These are phyloP conservation scores for Prosopis cineraria DNA, from an alignment of 306 rosid genomes.

Conservation along the genomic window DNA sequence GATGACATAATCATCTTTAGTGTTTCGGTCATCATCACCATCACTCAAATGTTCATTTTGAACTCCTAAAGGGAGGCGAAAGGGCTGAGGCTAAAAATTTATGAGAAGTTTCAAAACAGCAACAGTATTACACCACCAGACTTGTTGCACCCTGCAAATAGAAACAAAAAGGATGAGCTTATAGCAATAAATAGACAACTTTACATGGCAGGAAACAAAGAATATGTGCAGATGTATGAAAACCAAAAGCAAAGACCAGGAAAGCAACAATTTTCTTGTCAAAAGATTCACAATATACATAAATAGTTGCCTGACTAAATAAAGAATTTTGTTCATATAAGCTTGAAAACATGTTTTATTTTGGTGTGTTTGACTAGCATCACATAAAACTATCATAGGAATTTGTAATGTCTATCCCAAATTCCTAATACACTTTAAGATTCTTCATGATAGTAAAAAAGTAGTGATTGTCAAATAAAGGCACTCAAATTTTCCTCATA, in stretches of 20 bases:
- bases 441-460: not conserved
- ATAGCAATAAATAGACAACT: constrained; percentile 16
- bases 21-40: constrained; percentile 52
- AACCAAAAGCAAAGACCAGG: not conserved
- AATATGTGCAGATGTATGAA: not conserved
- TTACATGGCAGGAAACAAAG: not conserved
- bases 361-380: not conserved
- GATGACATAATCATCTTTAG: constrained; percentile 42
- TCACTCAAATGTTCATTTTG: constrained; percentile 42
- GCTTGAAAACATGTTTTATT: not conserved
- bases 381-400: not conserved
- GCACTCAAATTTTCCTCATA: not conserved
- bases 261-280: constrained; percentile 7
- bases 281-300: not conserved
- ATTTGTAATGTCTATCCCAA: not conserved
- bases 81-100: constrained; percentile 16
- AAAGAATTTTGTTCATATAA: not conserved
- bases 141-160: constrained; percentile 39
- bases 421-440: not conserved
- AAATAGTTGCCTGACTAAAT: not conserved
- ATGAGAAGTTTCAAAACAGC: constrained; percentile 21
- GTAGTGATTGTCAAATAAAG: not conserved
- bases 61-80: constrained; percentile 32
- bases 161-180: constrained; percentile 30
- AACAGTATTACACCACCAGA: constrained; percentile 18